Evolutionary conservation across 495 filamentous ascomycete species (phyloP).

Genomic region (Antarctomyces pellizariae): DNA sequence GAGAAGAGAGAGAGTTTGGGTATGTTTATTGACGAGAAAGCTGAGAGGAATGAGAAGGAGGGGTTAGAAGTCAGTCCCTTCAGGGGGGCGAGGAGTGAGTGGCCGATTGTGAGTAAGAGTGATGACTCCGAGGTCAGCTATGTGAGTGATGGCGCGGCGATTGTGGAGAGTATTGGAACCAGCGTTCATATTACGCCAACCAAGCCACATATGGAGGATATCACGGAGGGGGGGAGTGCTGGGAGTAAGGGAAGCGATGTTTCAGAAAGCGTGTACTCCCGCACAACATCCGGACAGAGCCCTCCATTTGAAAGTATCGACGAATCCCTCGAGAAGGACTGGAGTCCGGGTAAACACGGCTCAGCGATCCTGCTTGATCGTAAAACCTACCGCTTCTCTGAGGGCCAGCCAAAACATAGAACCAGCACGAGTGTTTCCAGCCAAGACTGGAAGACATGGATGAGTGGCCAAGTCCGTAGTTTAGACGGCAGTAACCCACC

Average conservation of each 20-base stretch:
- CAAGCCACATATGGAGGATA: no score
- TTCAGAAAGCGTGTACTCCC: slow-evolving; percentile 33
- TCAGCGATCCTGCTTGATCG: slow-evolving; percentile 22
- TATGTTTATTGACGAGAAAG: slow-evolving; percentile 3
- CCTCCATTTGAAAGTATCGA: slow-evolving; percentile 9
- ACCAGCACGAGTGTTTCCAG: slow-evolving; percentile 20
- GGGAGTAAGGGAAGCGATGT: no score
- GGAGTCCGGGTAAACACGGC: slow-evolving; percentile 17
- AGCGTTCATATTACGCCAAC: no score
- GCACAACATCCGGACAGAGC: slow-evolving; percentile 24
- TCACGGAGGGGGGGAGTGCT: no score
- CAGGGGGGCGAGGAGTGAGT: no score
- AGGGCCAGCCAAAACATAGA: slow-evolving; percentile 14
- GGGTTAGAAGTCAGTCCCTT: no score
- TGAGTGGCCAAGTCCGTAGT: slow-evolving; percentile 27
- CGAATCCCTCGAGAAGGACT: slow-evolving; percentile 6
- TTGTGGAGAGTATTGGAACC: no score
- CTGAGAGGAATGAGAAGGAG: slow-evolving; percentile 8
- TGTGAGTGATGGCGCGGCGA: no score
- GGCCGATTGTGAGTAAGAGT: no score
- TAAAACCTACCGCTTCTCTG: slow-evolving; percentile 14
- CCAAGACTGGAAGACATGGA: slow-evolving; percentile 28
- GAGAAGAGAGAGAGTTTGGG: slow-evolving; percentile 6
- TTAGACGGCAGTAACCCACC: no score
- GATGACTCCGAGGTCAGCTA: no score